Base-by-base conservation (phyloP, 1,139 yeast genomes). In the Yamadazyma membranifaciens region DNA sequence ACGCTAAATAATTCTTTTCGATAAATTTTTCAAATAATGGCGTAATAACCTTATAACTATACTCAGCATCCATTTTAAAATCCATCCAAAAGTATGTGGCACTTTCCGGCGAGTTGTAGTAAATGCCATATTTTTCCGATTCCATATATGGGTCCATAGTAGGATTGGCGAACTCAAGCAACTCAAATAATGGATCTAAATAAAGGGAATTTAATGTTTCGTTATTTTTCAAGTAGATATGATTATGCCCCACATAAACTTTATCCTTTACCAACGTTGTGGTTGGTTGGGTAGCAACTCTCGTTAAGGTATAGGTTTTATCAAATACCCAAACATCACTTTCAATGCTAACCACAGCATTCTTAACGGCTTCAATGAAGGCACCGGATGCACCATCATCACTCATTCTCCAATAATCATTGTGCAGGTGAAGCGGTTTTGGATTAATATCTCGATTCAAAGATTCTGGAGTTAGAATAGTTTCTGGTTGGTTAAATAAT, bases 221-320 rank as follows among this genome's bases (percentile, higher is more conserved):
- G 20, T 63, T 51, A 6, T 67, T 55, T 38, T 66, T 60, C 42
- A 84, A 61, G 40, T 70, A 73, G 4, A 65, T 66, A 44, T 65
- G 65, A 46, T 76, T 80, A 55, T 85, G 92, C 2, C 91, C 91
- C 34, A 84, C 88, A 39, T 73, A 82, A n/a, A 84, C 61, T 13
- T 67, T 69, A 25, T 63, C 58, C 6, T 59, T 52, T 48, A 59
- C 29, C 53, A 70, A 62, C 10, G 54, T 50, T 12, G 59, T 46
- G n/a, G 47, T 42, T 7, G 56, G 54, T 5, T 42, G 38, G 1
- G 59, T 54, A 11, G 36, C 45, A 7, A 63, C 56, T 24, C 64
- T 52, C 33, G 52, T 52, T 30, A 59, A 49, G 17, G 46, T 43
- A 41, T 60, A 64, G 7, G 54, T 57, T 10, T 57, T 45, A 3